phyloP scores from a whole-genome alignment of 176 grass and related monocot genomes.

The Olyra latifolia region DNA sequence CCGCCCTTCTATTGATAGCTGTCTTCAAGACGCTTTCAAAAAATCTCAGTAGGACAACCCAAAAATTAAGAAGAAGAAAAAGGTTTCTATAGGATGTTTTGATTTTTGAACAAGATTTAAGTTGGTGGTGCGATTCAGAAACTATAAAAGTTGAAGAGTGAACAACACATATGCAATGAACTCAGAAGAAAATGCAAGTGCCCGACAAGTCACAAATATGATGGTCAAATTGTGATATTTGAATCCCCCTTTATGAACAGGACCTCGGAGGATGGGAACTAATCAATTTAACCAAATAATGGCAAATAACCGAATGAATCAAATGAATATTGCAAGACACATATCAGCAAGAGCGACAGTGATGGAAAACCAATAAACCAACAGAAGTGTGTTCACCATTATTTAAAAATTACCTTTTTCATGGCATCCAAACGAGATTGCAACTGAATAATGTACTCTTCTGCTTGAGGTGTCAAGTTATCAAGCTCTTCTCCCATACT shows the following conservation, averaged over 20 bases:
- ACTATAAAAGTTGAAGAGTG: background rate
- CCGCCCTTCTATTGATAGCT: too few species aligned
- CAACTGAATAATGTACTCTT: slow-evolving; percentile 71
- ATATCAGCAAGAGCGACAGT: background rate
- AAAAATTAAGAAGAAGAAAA: background rate
- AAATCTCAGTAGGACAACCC: too few species aligned
- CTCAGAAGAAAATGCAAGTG: background rate
- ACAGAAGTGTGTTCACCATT: background rate
- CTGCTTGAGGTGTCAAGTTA: slow-evolving; percentile 61
- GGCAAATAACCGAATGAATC: background rate
- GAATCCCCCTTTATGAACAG: background rate
- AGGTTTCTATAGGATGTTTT: background rate
- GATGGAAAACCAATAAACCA: background rate
- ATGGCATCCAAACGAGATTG: slow-evolving; percentile 80
- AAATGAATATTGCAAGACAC: background rate
- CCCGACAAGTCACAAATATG: background rate
- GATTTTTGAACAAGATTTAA: background rate
- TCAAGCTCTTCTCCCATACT: slow-evolving; percentile 54
- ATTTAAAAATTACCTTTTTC: slow-evolving; percentile 63
- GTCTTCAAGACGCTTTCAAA: too few species aligned
- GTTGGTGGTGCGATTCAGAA: background rate
- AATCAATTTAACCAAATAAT: background rate
- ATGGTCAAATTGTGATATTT: background rate
- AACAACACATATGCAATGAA: slow-evolving; percentile 3
- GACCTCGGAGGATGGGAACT: background rate